Base-by-base conservation (phyloP, 2,329 filamentous ascomycete genomes). In the Fusarium sp. region DNA sequence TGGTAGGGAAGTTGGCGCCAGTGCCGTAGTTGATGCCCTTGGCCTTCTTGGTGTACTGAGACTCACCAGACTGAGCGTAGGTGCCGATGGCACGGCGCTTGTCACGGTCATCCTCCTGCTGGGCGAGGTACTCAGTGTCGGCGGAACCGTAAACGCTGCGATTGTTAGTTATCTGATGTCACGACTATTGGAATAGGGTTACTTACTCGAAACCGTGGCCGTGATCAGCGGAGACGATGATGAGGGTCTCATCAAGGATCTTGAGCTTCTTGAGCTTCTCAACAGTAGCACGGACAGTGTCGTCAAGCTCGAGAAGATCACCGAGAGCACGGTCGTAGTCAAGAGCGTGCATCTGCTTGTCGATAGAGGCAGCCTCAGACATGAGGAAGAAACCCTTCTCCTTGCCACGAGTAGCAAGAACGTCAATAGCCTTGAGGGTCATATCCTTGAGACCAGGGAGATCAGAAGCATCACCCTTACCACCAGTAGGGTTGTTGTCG, bases 311-410 rank as follows among this genome's bases (percentile, higher is more conserved):
- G 44, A 97, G 89, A 3, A 97, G 89, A 76, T 97, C 94, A 60
- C 92, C 94, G 0, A 97, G 89, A 2, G 94, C 92, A 60, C 94
- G 92, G 82, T 96, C 93, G 80, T 96, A 96, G 83, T 96, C 94
- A 25, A 96, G 88, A 5, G 85, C 81, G 83, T 97, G 94, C 93
- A 97, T 96, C 86, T 94, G 92, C 86, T 97, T 97, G 83, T 96
- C 94, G 75, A 97, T 93, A 4, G 90, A 93, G 21, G 94, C 94
- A 31, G 92, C 94, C 81, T 97, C 94, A 18, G 91, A 90, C 93
- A 97, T 96, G 78, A 97, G 86, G 86, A 96, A 94, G 88, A 92
- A 97, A 10, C 94, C 94, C 66, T 93, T 87, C 64, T 92, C 87
- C 38, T 87, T 87, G 33, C 90, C 89, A 65, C 89, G 87, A 42